Conservation (phyloP, 495 filamentous ascomycete species). For the Cercophora newfieldiana region DNA sequence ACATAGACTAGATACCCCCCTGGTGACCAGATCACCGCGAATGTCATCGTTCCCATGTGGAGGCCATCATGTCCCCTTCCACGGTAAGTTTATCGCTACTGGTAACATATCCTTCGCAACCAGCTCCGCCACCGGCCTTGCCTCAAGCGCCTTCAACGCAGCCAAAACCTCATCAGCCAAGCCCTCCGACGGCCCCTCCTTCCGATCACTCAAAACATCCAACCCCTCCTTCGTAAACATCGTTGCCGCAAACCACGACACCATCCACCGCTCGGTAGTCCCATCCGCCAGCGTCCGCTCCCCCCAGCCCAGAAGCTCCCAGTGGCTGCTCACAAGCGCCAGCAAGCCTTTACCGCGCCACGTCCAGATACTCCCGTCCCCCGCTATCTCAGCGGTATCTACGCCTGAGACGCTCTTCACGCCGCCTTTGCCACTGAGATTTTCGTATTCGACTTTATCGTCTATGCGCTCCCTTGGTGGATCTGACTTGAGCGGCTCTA, state of each 20-base stretch:
- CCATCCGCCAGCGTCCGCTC: constrained; percentile 35
- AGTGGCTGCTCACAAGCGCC: constrained; percentile 62
- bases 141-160: constrained; percentile 44
- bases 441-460: constrained; percentile 67
- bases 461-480: constrained; percentile 50
- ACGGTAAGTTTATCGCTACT: constrained; percentile 48
- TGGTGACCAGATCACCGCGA: too few species aligned
- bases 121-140: constrained; percentile 39
- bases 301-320: constrained; percentile 75
- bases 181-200: constrained; percentile 51
- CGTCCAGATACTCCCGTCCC: constrained; percentile 54
- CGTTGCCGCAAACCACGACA: constrained; percentile 75
- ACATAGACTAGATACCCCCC: background rate
- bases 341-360: constrained; percentile 74
- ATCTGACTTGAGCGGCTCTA: constrained; percentile 33
- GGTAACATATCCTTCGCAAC: constrained; percentile 45
- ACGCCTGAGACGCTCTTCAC: constrained; percentile 62
- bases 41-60: too few species aligned
- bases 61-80: constrained; percentile 38
- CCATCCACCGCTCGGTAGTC: constrained; percentile 56
- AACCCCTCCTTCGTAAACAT: constrained; percentile 73
- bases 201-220: constrained; percentile 65
- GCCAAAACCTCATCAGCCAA: constrained; percentile 47
- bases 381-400: constrained; percentile 52
- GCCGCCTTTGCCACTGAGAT: constrained; percentile 41